phyloP scores from a whole-genome alignment of 129 eudicot genomes.

The Flaveria trinervia region DNA sequence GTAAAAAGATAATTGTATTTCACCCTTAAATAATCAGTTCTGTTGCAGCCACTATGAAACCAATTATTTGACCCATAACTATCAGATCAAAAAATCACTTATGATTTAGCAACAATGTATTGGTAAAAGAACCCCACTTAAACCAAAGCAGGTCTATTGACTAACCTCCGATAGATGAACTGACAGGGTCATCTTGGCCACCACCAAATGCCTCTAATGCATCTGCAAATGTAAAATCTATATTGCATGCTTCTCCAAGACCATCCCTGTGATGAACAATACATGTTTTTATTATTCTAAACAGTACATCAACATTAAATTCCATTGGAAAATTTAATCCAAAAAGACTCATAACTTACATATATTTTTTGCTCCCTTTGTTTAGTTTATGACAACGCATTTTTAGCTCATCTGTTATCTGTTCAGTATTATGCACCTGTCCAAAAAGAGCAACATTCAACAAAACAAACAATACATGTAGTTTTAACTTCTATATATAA shows the following conservation, averaged over 20 bases:
- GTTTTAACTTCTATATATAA: conserved; percentile 2
- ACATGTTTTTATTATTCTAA: conserved; percentile 2
- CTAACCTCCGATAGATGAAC: conserved; percentile 89
- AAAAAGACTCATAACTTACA: conserved; percentile 49
- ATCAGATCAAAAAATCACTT: no score
- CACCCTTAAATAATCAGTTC: not conserved
- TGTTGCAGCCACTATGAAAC: not conserved
- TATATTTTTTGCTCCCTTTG: conserved; percentile 84
- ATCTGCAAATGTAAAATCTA: conserved; percentile 74
- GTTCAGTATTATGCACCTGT: conserved; percentile 76
- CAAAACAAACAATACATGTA: not conserved
- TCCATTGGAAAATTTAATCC: not conserved
- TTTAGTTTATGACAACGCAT: conserved; percentile 80
- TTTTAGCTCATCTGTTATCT: conserved; percentile 74
- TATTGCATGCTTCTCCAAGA: conserved; percentile 72
- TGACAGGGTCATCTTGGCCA: conserved; percentile 78
- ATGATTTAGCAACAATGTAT: conserved; percentile 6
- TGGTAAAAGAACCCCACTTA: not conserved
- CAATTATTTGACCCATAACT: not conserved
- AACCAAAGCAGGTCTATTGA: not conserved
- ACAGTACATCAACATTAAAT: conserved; percentile 28
- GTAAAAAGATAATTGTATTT: not conserved
- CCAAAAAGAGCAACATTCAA: not conserved
- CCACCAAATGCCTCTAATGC: conserved; percentile 90
- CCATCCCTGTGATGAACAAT: conserved; percentile 54